These are phyloP conservation scores for Wickerhamomyces tratensis DNA, from an alignment of 805 yeast species.

Conservation along the genomic window DNA sequence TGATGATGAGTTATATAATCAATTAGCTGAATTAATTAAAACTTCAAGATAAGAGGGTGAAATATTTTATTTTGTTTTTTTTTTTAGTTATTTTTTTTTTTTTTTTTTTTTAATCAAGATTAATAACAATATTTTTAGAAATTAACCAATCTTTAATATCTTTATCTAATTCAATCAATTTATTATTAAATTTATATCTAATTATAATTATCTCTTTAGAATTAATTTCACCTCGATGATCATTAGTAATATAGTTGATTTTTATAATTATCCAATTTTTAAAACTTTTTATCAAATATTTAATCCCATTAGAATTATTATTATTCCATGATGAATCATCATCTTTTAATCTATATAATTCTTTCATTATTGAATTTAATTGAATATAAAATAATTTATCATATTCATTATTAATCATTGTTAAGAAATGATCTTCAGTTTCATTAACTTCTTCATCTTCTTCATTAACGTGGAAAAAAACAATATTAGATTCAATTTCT, in stretches of 20 bases:
- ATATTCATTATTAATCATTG: background rate
- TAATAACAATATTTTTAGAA: background rate
- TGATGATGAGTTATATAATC: too few relatives aligned
- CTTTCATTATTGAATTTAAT: background rate
- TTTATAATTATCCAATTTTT: background rate
- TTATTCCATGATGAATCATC: too few relatives aligned
- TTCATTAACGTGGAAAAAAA: too few relatives aligned
- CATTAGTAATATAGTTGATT: too few relatives aligned
- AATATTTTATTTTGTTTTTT: too few relatives aligned
- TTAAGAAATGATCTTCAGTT: background rate
- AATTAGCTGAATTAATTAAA: too few relatives aligned
- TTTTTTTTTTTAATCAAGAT: too few relatives aligned
- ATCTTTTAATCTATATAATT: background rate
- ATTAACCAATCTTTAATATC: background rate
- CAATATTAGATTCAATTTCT: background rate
- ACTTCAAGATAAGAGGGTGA: too few relatives aligned
- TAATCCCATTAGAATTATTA: background rate
- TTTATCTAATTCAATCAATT: background rate
- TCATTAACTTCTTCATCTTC: background rate
- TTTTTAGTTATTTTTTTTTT: too few relatives aligned
- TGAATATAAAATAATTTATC: background rate
- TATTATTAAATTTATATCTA: too few relatives aligned
- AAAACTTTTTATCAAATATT: background rate
- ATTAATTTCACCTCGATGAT: background rate
- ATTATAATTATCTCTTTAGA: background rate